Base-by-base conservation (phyloP, 2,329 filamentous ascomycete genomes). In the Pezicula neosporulosa region DNA sequence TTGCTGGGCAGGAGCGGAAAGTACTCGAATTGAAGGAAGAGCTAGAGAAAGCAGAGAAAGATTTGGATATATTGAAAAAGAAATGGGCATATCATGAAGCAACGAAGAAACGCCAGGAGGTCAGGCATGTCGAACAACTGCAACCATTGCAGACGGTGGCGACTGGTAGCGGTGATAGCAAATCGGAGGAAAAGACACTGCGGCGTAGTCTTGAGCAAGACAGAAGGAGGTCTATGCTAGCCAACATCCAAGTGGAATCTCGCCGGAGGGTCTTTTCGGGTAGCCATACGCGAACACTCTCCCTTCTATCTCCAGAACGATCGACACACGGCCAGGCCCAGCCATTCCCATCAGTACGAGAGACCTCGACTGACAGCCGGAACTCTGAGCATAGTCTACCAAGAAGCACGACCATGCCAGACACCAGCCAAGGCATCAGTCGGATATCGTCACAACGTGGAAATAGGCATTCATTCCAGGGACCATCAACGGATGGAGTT, bases 21-120 rank as follows among this genome's bases (percentile, higher is more conserved):
- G 93, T 99, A 2, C 73, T 99, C 51, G 94, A 97, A 70, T 75
- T 99, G 48, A 87, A 86, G 53, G 94, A 99, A 68, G 93, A 97
- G 69, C 76, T 99, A n/a, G 74, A 77, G 21, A 86, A 85, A 53
- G 93, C 94, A 6, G 93, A 99, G 67, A 72, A 75, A 12, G 88
- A 96, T 44, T 75, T 99, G 38, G 75, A 76, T 44, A 80, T 75
- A 39, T 75, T 99, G 55, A 97, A 97, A 75, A 86, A 82, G 63
- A 87, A 91, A 68, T 97, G 90, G 86, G 82, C 89, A 2, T 72
- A 77, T 13, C 84, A 91, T 54, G 91, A 97, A 66, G 84, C 83
- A 44, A 80, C 82, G 53, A 90, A 84, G 71, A 93, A 93, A 71
- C 81, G 83, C 52, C 82, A 83, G 3, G 83, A 90, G 54, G 77